phyloP scores from a whole-genome alignment of 1,284 basidiomycete species.

The Boletus subluridellus region DNA sequence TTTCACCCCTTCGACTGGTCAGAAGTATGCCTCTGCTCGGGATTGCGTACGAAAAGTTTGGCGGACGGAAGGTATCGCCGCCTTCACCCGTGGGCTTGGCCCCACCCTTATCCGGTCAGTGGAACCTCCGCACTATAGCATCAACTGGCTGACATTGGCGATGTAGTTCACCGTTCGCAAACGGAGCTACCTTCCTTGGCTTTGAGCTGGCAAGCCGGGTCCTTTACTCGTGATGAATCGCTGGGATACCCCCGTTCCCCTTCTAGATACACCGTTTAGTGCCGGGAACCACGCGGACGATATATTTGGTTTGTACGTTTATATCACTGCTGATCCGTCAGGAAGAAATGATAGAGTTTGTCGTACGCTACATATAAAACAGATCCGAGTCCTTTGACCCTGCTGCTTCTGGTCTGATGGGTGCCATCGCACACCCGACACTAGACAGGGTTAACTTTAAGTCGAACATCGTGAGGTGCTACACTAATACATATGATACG shows the following conservation, averaged over 20 bases:
- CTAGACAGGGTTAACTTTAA: not conserved
- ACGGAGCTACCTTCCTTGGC: slow-evolving; percentile 90
- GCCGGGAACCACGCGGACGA: not conserved
- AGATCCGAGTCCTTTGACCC: not conserved
- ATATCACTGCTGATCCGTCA: slow-evolving; percentile 5
- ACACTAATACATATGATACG: not conserved
- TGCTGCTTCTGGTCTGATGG: not conserved
- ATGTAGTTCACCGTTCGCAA: slow-evolving; percentile 79
- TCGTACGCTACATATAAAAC: not conserved
- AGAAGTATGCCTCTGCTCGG: slow-evolving; percentile 77
- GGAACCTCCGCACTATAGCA: slow-evolving; percentile 1
- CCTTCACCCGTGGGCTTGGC: slow-evolving; percentile 85
- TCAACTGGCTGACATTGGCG: slow-evolving; percentile 14
- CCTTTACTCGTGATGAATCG: slow-evolving; percentile 41
- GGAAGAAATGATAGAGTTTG: not conserved
- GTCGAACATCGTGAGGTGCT: too few relatives aligned
- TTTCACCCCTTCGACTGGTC: slow-evolving; percentile 67
- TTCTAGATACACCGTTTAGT: not conserved
- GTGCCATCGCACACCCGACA: not conserved
- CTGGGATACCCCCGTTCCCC: not conserved
- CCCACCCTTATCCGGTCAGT: slow-evolving; percentile 88
- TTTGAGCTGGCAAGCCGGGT: slow-evolving; percentile 83
- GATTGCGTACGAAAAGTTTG: slow-evolving; percentile 84
- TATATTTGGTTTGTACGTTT: not conserved
- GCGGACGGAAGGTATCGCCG: slow-evolving; percentile 75